A percentile compares a stretch with the other conserved stretches of the same genome.
These are phyloP conservation scores for Steccherinum ochraceum DNA, from an alignment of 768 basidiomycete species.

Conservation along the genomic window DNA sequence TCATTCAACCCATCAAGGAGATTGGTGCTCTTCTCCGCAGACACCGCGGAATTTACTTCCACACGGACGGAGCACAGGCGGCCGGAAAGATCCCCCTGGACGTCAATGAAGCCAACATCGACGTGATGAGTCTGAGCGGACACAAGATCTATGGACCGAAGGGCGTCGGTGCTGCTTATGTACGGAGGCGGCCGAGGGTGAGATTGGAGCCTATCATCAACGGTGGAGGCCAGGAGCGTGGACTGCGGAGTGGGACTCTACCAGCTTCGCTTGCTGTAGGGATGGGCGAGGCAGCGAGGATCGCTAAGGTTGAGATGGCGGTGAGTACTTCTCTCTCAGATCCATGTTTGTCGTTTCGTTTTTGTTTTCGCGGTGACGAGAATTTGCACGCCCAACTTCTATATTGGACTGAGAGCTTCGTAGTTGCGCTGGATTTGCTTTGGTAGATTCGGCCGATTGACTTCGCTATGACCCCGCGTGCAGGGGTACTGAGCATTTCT, in stretches of 20 bases:
- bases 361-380: constrained; percentile 23
- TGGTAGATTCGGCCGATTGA: constrained; percentile 33
- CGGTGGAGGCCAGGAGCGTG: constrained; percentile 97
- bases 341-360: constrained; percentile 5
- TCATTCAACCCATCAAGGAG: constrained; percentile 94
- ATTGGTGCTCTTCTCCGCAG: constrained; percentile 84
- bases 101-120: constrained; percentile 93
- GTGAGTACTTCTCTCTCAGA: constrained; percentile 51
- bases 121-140: constrained; percentile 92
- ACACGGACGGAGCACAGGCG: constrained; percentile 97
- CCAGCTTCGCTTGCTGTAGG: constrained; percentile 86
- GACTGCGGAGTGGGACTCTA: constrained; percentile 90
- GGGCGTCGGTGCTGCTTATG: constrained; percentile 91
- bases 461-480: constrained; percentile 63
- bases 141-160: constrained; percentile 99
- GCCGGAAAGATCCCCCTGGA: constrained; percentile 87
- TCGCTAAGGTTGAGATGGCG: constrained; percentile 88
- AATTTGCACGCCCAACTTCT: constrained; percentile 19
- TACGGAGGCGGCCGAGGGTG: constrained; percentile 86
- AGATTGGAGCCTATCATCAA: constrained; percentile 90
- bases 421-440: constrained; percentile 35
- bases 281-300: constrained; percentile 88
- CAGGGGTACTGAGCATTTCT: constrained; percentile 87
- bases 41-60: constrained; percentile 88
- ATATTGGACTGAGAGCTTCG: constrained; percentile 20